Conservation (phyloP, 495 filamentous ascomycete genomes). For the Talaromyces nanjingensis region DNA sequence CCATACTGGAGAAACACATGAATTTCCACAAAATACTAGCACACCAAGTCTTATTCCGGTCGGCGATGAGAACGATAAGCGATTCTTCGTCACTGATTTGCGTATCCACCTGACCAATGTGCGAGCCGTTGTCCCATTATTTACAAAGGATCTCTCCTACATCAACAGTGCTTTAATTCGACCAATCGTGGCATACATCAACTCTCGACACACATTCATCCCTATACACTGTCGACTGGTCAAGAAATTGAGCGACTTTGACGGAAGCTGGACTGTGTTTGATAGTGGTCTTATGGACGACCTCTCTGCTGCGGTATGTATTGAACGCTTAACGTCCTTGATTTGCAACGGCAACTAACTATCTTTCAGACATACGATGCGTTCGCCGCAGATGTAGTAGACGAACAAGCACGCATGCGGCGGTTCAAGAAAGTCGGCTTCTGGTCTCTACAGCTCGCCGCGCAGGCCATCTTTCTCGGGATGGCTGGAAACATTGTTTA, state of each 20-base stretch:
- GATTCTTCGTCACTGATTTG: conserved; percentile 83
- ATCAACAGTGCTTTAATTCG: conserved; percentile 92
- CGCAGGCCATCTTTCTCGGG: conserved; percentile 92
- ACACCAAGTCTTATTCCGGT: conserved; percentile 12
- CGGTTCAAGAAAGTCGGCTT: conserved; percentile 93
- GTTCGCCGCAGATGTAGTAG: conserved; percentile 80
- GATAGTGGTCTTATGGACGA: conserved; percentile 95
- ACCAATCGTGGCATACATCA: conserved; percentile 98
- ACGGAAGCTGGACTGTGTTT: conserved; percentile 91
- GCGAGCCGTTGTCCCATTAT: conserved; percentile 82
- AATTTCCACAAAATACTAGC: conserved; percentile 11
- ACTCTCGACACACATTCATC: conserved; percentile 86
- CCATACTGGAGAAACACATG: conserved; percentile 21
- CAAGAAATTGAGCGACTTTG: conserved; percentile 80
- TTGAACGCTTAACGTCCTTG: neutral
- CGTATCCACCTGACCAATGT: conserved; percentile 88
- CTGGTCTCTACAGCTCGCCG: conserved; percentile 85
- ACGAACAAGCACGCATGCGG: conserved; percentile 74
- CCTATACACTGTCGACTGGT: conserved; percentile 91
- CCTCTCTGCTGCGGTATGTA: conserved; percentile 70
- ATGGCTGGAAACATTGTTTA: conserved; percentile 81
- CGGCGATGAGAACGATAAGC: conserved; percentile 42
- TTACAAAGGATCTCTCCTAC: conserved; percentile 84
- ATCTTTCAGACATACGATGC: conserved; percentile 69
- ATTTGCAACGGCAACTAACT: neutral